Evolutionary conservation across 257 asterid genomes (phyloP).

Genomic region (Ilex asprella): DNA sequence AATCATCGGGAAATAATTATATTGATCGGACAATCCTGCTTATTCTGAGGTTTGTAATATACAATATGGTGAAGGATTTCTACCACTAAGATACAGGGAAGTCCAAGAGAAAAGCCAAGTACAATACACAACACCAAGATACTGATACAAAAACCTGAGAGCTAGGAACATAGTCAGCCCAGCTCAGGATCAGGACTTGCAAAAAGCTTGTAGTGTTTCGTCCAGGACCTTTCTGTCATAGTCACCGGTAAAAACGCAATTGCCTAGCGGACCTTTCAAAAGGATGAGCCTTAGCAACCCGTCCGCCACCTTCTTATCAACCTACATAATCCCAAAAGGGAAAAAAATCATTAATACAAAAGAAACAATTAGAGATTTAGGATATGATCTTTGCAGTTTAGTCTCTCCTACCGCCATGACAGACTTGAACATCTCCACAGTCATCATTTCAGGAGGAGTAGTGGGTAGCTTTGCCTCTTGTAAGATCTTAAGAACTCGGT

Average conservation of each 20-base stretch:
- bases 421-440: constrained; percentile 82
- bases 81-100: too few species aligned
- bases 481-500: constrained; percentile 60
- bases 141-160: neutral
- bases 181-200: constrained; percentile 34
- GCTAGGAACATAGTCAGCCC: neutral
- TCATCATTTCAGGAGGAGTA: constrained; percentile 75
- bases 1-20: too few species aligned
- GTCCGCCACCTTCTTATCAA: constrained; percentile 95
- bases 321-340: constrained; percentile 35
- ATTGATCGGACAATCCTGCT: too few species aligned
- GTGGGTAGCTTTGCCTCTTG: constrained; percentile 73
- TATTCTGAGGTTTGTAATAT: too few species aligned
- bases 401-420: constrained; percentile 83
- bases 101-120: too few species aligned
- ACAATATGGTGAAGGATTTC: too few species aligned
- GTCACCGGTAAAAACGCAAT: constrained; percentile 86
- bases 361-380: neutral
- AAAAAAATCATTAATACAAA: neutral
- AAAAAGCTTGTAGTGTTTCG: constrained; percentile 66
- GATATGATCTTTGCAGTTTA: constrained; percentile 3
- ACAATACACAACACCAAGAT: neutral
- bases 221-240: constrained; percentile 68
- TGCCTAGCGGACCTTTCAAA: constrained; percentile 84
- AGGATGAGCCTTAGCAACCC: constrained; percentile 89